Percentiles rank a stretch among this genome's conserved stretches.
Conservation (phyloP, 2,329 filamentous ascomycete genomes). For the Trichoderma sp. region DNA sequence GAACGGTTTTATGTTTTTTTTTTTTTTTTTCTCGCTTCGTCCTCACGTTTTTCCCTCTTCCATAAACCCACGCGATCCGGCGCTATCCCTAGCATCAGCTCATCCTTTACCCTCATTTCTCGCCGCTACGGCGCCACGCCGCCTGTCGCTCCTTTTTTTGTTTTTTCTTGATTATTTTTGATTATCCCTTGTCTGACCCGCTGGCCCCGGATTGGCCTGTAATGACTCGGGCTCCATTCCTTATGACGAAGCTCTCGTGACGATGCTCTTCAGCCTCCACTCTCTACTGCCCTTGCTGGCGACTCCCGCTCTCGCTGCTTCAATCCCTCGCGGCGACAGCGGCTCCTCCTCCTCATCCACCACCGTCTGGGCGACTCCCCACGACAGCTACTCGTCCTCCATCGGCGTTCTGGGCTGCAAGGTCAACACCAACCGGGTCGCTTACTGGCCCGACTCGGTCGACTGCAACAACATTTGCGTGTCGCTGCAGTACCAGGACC, state of each 20-base stretch:
- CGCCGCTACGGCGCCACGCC: constrained; percentile 6
- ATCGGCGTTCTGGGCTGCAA: constrained; percentile 60
- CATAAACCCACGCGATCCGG: not conserved
- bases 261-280: constrained; percentile 3
- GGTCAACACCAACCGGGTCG: constrained; percentile 57
- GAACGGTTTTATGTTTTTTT: not conserved
- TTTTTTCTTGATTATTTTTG: too few species aligned
- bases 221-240: constrained; percentile 8
- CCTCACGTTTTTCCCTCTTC: not conserved
- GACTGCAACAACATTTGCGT: constrained; percentile 57
- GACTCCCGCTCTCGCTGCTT: not conserved
- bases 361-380: constrained; percentile 45
- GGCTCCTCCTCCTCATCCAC: not conserved
- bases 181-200: not conserved
- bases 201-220: not conserved
- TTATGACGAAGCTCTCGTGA: constrained; percentile 9
- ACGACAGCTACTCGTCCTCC: constrained; percentile 56
- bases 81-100: not conserved
- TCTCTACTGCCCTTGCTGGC: constrained; percentile 8
- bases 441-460: constrained; percentile 56
- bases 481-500: constrained; percentile 46
- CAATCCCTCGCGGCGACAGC: constrained; percentile 4
- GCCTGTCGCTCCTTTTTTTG: constrained; percentile 14
- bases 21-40: not conserved
- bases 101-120: not conserved